These are phyloP conservation scores for Botrytis sinoallii DNA, from an alignment of 2,329 filamentous ascomycete genomes.

Conservation along the genomic window DNA sequence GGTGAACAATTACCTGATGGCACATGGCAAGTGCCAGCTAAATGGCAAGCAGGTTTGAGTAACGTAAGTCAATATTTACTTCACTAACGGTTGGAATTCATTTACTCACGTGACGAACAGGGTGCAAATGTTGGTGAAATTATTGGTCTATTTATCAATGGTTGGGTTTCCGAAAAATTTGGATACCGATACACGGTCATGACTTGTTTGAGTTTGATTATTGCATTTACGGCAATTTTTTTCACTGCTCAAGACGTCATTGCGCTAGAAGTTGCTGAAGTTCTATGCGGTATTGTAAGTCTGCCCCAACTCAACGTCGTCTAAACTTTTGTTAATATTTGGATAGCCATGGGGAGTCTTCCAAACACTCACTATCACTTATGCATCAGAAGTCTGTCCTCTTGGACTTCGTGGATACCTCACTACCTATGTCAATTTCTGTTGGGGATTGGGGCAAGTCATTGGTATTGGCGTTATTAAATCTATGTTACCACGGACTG, in stretches of 20 bases:
- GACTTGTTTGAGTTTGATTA: constrained; percentile 36
- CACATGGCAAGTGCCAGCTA: constrained; percentile 30
- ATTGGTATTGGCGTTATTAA: constrained; percentile 51
- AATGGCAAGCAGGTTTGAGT: constrained; percentile 37
- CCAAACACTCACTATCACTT: constrained; percentile 38
- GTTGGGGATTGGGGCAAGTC: constrained; percentile 52
- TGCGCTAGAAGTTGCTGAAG: constrained; percentile 46
- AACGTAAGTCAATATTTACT: constrained; percentile 23
- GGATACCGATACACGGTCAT: constrained; percentile 39
- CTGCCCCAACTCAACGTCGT: neutral
- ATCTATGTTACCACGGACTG: constrained; percentile 44
- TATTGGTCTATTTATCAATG: constrained; percentile 47
- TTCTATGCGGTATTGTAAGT: constrained; percentile 43
- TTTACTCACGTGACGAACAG: constrained; percentile 12
- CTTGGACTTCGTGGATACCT: constrained; percentile 54
- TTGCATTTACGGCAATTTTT: constrained; percentile 48
- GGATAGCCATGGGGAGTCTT: constrained; percentile 44
- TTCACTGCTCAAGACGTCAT: constrained; percentile 49
- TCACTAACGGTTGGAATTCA: neutral
- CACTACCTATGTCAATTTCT: constrained; percentile 55
- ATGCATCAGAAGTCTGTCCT: constrained; percentile 52
- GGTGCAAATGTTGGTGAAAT: constrained; percentile 39
- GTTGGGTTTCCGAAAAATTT: constrained; percentile 47
- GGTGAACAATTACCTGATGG: constrained; percentile 28
- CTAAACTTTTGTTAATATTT: constrained; percentile 13